phyloP scores from a whole-genome alignment of 192 early-diverging fungal genomes.

The Coemansia sp. region DNA sequence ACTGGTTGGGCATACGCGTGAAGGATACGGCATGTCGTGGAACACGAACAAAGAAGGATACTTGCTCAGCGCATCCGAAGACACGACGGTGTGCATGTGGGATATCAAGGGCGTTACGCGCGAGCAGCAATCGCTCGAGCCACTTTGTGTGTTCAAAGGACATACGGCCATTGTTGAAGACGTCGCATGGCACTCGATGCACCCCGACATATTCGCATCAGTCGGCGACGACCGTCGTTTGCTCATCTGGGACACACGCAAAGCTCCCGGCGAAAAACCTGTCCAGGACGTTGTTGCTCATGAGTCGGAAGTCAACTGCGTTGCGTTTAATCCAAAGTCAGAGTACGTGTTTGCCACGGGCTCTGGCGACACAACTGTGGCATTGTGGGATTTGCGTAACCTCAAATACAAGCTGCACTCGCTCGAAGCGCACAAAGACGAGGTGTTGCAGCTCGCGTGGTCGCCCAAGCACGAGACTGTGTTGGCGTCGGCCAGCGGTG shows the following conservation, averaged over 20 bases:
- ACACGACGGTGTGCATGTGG: slow-evolving; percentile 90
- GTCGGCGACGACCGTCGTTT: slow-evolving; percentile 95
- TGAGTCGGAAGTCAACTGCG: slow-evolving; percentile 88
- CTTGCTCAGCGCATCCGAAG: slow-evolving; percentile 88
- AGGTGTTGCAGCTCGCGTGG: slow-evolving; percentile 92
- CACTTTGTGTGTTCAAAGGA: slow-evolving; percentile 74
- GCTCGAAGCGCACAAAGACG: slow-evolving; percentile 86
- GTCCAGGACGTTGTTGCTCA: slow-evolving; percentile 79
- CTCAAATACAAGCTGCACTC: slow-evolving; percentile 80
- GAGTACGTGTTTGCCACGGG: slow-evolving; percentile 92
- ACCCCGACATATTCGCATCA: slow-evolving; percentile 89
- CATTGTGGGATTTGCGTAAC: slow-evolving; percentile 96
- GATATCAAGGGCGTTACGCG: slow-evolving; percentile 80
- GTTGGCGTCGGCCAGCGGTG: slow-evolving; percentile 85
- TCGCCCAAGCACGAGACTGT: slow-evolving; percentile 90
- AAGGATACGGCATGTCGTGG: slow-evolving; percentile 97
- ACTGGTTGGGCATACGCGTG: slow-evolving; percentile 84
- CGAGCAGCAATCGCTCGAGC: slow-evolving; percentile 74
- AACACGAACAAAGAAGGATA: slow-evolving; percentile 76
- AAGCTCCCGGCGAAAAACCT: slow-evolving; percentile 61
- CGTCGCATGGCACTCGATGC: slow-evolving; percentile 86
- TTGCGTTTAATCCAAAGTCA: slow-evolving; percentile 89
- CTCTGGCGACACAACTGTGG: slow-evolving; percentile 90
- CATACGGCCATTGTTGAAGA: slow-evolving; percentile 96
- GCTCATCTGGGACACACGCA: slow-evolving; percentile 95